Conservation (phyloP, 306 rosid genomes). For the Vicia villosa region DNA sequence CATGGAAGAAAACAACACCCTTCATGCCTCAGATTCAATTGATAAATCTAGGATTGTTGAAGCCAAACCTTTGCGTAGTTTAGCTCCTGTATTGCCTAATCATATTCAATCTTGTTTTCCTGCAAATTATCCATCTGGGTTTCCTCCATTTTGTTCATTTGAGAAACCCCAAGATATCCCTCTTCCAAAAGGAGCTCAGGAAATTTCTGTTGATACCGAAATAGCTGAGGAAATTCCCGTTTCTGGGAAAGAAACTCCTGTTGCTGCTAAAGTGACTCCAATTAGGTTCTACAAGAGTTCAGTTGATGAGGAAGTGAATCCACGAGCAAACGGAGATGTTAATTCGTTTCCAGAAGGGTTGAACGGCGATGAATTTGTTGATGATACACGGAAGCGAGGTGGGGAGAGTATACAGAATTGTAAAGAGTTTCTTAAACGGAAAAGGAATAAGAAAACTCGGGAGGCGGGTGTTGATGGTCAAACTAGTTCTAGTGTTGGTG, state of each 20-base stretch:
- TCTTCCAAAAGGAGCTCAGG: background rate
- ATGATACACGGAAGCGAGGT: background rate
- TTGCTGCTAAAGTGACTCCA: conserved; percentile 38
- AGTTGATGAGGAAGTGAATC: conserved; percentile 19
- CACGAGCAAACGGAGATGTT: background rate
- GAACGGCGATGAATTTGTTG: background rate
- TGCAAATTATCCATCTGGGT: conserved; percentile 44
- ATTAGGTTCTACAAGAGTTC: conserved; percentile 47
- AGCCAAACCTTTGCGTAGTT: conserved; percentile 57
- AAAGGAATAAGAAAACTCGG: conserved; percentile 33
- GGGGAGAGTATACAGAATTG: background rate
- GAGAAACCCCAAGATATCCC: conserved; percentile 36
- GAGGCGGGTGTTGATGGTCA: conserved; percentile 1
- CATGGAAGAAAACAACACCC: conserved; percentile 51
- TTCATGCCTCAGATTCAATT: conserved; percentile 42
- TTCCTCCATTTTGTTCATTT: conserved; percentile 51
- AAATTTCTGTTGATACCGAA: background rate
- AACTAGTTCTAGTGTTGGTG: conserved; percentile 28
- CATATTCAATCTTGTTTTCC: conserved; percentile 35
- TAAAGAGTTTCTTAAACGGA: conserved; percentile 42
- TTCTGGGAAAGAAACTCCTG: background rate
- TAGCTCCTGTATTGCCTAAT: conserved; percentile 57
- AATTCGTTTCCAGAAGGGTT: background rate
- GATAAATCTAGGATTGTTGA: conserved; percentile 58
- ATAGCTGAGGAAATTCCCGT: background rate